These are phyloP conservation scores for Cyberlindnera japonica DNA, from an alignment of 805 yeast genomes.

Conservation along the genomic window DNA sequence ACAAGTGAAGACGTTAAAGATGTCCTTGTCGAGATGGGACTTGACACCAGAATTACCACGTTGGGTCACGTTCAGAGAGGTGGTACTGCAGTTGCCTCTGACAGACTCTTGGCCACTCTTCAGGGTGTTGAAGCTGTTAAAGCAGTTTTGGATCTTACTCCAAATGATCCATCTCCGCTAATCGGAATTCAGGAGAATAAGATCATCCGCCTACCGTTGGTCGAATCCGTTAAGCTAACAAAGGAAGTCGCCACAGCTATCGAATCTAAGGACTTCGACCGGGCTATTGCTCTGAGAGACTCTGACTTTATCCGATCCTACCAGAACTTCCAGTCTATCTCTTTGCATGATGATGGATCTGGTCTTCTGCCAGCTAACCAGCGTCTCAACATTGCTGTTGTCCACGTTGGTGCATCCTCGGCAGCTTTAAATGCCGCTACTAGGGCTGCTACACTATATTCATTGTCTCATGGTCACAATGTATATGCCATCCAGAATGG, in stretches of 20 bases:
- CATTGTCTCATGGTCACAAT: constrained; percentile 81
- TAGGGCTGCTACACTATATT: constrained; percentile 67
- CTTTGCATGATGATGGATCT: constrained; percentile 62
- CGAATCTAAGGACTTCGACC: constrained; percentile 69
- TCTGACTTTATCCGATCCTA: constrained; percentile 82
- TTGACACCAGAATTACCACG: constrained; percentile 93
- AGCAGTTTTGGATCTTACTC: constrained; percentile 85
- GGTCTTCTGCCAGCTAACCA: constrained; percentile 58
- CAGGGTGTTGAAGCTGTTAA: constrained; percentile 98
- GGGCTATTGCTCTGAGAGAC: constrained; percentile 85
- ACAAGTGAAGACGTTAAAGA: constrained; percentile 77
- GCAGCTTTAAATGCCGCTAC: constrained; percentile 92
- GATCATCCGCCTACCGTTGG: constrained; percentile 76
- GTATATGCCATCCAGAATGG: constrained; percentile 93
- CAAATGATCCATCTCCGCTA: constrained; percentile 91
- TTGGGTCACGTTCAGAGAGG: constrained; percentile 98
- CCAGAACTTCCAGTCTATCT: constrained; percentile 63
- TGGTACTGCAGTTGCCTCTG: constrained; percentile 96
- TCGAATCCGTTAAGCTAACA: constrained; percentile 87
- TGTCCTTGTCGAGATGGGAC: constrained; percentile 74
- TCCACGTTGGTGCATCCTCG: constrained; percentile 96
- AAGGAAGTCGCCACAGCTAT: constrained; percentile 90
- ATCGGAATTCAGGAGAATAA: constrained; percentile 88
- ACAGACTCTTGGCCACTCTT: constrained; percentile 84
- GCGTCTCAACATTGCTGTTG: constrained; percentile 73